Base-by-base conservation (phyloP, 1,139 yeast species). In the Candida pseudoviswanathii region DNA sequence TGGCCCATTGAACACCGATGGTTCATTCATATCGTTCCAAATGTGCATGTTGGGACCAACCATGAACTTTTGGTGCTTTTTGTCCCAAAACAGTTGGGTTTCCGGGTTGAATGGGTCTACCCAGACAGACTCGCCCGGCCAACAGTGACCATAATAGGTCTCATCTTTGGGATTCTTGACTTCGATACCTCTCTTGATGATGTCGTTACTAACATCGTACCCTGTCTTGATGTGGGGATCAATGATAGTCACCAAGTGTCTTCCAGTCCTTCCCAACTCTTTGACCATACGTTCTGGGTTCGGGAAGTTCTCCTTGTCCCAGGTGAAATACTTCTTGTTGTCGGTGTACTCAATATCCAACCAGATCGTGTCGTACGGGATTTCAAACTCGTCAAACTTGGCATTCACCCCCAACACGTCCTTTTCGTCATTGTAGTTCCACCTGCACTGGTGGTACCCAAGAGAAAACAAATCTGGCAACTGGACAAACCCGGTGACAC, bases 11-110 rank as follows among this genome's bases (percentile, higher is more conserved):
- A 94, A 95, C 3, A 94, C 87, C 0, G 97, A 89, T 0, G 98
- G 98, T 67, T 94, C 99, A 67, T 89, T 90, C 99, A 94, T 94
- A 66, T 95, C 99, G 66, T 94, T 95, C 99, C 99, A 94, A 30
- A 95, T 72, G 60, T 86, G 87, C 48, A 91, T 65, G 61, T 94
- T 94, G 5, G 83, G 73, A 33, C 16, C 16, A 16, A 77, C 71
- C 55, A 84, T 75, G 51, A 87, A 81, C 3, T 58, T 57, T 49
- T 70, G 64, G 53, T 67, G 72, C 26, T 64, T 63, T 16, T 54
- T 38, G 52, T 67, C 71, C 98, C 98, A 94, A 55, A 77, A 78
- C 5, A 62, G 62, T 49, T 74, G 80, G 1, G 89, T 80, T 2
- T 70, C 63, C 0, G 95, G 91, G 59, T 85, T 81, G 53, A 90